Conservation (phyloP, 306 rosid genomes). For the Prunus campanulata region DNA sequence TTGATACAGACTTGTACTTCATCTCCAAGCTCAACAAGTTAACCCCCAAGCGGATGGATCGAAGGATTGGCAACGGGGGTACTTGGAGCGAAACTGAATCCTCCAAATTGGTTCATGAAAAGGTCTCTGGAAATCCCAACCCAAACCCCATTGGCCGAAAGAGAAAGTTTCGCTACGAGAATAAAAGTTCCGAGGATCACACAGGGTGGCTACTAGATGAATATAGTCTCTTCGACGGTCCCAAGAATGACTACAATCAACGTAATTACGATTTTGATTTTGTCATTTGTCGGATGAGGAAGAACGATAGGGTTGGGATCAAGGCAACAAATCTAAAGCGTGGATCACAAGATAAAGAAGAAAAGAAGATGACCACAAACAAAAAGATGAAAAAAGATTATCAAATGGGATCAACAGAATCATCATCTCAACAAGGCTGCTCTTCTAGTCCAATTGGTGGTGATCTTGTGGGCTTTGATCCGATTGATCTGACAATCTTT, state of each 20-base stretch:
- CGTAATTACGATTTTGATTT: neutral
- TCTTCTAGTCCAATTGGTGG: too few relatives aligned
- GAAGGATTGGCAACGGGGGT: neutral
- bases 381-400: neutral
- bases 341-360: neutral
- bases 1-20: neutral
- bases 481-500: too few relatives aligned
- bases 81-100: neutral
- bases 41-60: neutral
- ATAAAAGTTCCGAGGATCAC: neutral
- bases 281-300: neutral
- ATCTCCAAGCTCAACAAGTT: neutral
- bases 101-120: neutral
- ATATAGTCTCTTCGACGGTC: neutral
- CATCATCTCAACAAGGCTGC: too few relatives aligned
- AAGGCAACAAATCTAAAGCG: neutral
- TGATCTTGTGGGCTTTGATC: too few relatives aligned
- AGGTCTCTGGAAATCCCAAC: neutral
- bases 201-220: neutral
- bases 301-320: neutral
- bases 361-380: neutral
- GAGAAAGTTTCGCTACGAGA: neutral
- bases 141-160: neutral
- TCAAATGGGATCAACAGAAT: too few relatives aligned
- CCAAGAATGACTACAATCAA: neutral